These are phyloP conservation scores for Monosporascus sp. DNA, from an alignment of 2,329 filamentous ascomycete genomes.

Conservation along the genomic window DNA sequence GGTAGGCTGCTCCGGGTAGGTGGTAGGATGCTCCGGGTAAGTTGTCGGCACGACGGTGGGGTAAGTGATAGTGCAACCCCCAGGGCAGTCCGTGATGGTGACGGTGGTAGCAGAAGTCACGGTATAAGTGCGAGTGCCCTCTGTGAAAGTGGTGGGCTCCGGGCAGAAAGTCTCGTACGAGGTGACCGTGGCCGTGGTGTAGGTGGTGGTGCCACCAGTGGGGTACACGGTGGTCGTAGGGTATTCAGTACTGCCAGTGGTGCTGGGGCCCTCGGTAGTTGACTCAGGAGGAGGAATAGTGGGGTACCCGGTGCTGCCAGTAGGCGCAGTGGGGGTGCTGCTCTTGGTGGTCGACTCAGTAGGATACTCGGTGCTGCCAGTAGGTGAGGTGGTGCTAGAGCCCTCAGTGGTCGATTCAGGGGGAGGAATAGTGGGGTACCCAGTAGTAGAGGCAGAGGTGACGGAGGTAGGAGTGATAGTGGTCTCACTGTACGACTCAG, in stretches of 20 bases:
- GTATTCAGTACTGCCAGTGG: background rate
- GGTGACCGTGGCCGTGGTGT: background rate
- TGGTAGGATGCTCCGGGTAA: background rate
- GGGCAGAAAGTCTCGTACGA: background rate
- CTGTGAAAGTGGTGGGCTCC: background rate
- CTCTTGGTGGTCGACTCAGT: background rate
- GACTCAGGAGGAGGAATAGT: background rate
- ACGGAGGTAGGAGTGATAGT: background rate
- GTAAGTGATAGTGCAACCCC: background rate
- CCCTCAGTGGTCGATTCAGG: background rate
- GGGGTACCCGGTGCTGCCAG: background rate
- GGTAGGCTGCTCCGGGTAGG: background rate
- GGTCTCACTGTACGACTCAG: conserved; percentile 1
- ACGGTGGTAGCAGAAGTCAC: background rate
- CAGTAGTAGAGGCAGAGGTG: background rate
- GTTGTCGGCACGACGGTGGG: background rate
- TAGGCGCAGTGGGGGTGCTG: background rate
- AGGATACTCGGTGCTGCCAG: too few species aligned
- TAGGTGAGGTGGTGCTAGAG: background rate
- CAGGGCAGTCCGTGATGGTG: background rate
- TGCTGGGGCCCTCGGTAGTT: background rate
- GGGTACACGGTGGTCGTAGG: background rate
- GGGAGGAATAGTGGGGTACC: background rate
- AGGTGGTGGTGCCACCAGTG: background rate
- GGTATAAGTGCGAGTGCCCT: background rate